A percentile compares a stretch with the other conserved stretches of the same genome.
These are phyloP conservation scores for Pichia sorboxylosa DNA, from an alignment of 1,139 yeast genomes.

Conservation along the genomic window DNA sequence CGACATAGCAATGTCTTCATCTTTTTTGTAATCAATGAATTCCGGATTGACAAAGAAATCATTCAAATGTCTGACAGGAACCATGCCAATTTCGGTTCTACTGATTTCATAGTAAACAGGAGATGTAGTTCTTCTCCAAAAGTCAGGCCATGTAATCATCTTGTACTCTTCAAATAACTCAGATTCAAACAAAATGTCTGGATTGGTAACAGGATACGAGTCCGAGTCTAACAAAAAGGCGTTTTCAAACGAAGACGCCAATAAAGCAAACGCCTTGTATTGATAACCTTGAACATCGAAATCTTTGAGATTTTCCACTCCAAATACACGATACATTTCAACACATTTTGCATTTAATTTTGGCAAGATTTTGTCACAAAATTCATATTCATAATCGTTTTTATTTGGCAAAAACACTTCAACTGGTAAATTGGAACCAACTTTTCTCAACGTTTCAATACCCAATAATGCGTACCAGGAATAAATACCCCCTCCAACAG, in stretches of 20 bases:
- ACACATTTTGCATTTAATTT: conserved; percentile 35
- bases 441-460: conserved; percentile 46
- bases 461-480: conserved; percentile 63
- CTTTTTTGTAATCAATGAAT: conserved; percentile 9
- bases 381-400: conserved; percentile 36
- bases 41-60: conserved; percentile 19
- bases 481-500: conserved; percentile 69
- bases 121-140: conserved; percentile 51
- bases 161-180: conserved; percentile 23
- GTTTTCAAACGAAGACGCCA: conserved; percentile 40
- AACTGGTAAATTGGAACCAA: conserved; percentile 56
- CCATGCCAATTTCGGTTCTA: conserved; percentile 28
- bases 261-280: conserved; percentile 44
- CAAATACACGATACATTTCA: conserved; percentile 30
- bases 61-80: conserved; percentile 21
- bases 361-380: conserved; percentile 37
- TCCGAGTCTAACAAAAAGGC: conserved; percentile 44
- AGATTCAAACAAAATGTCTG: conserved; percentile 37
- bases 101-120: conserved; percentile 46
- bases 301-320: conserved; percentile 16
- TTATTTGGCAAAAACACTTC: conserved; percentile 48
- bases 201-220: conserved; percentile 40
- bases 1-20: conserved; percentile 14
- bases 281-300: conserved; percentile 39
- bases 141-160: conserved; percentile 50